phyloP scores from a whole-genome alignment of 495 filamentous ascomycete genomes.

The Aeminium ludgeri region DNA sequence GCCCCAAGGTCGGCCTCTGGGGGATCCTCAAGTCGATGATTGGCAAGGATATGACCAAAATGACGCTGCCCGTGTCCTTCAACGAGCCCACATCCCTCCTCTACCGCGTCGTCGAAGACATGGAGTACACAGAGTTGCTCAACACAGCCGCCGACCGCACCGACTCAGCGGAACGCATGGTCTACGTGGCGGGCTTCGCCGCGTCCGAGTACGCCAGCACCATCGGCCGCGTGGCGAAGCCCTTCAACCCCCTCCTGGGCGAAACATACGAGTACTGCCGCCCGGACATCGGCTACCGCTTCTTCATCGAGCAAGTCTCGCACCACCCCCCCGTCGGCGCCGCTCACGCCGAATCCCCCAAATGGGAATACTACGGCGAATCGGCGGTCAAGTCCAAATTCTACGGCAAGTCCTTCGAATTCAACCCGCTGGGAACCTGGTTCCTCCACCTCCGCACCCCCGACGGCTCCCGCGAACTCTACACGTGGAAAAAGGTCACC shows the following conservation, averaged over 20 bases:
- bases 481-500: constrained; percentile 98
- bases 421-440: constrained; percentile 93
- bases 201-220: constrained; percentile 94
- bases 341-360: constrained; percentile 78
- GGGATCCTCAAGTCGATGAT: constrained; percentile 98
- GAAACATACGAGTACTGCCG: constrained; percentile 95
- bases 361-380: constrained; percentile 96
- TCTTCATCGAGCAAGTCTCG: constrained; percentile 97
- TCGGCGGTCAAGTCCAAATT: constrained; percentile 95
- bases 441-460: constrained; percentile 74
- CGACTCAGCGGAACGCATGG: constrained; percentile 78
- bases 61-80: constrained; percentile 96
- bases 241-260: constrained; percentile 89
- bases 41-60: constrained; percentile 98
- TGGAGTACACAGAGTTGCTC: constrained; percentile 91
- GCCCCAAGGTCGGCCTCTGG: constrained; percentile 91
- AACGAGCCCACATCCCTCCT: constrained; percentile 97
- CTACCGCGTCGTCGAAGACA: constrained; percentile 87
- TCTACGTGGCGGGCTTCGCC: constrained; percentile 94
- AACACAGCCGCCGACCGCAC: constrained; percentile 72
- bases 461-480: constrained; percentile 58
- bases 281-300: constrained; percentile 92
- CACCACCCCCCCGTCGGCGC: constrained; percentile 94
- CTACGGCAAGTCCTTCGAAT: constrained; percentile 92
- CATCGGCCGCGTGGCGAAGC: constrained; percentile 89